Base-by-base conservation (phyloP, 345 rosid species). In the Schrenkiella parvula region DNA sequence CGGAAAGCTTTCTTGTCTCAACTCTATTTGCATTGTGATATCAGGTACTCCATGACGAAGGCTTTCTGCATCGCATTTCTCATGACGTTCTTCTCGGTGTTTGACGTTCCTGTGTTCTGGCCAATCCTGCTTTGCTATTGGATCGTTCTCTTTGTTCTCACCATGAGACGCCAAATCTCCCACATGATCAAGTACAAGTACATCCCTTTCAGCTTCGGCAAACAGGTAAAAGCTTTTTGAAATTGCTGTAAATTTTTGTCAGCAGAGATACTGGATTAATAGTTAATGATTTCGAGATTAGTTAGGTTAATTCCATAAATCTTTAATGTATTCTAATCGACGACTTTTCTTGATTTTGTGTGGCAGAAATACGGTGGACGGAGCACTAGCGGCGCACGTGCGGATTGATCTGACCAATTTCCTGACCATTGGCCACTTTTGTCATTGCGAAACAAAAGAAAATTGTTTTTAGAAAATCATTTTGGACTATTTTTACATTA, bases 71-170 rank as follows among this genome's bases (percentile, higher is more conserved):
- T 89, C 12, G 89, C 92, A 5, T 84, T 89, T 64, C 19, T 83
- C 17, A 78, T 89, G 89, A 89, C 92, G 8, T 86, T 87, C 85
- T 83, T 87, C 82, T 82, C 90, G 18, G 62, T 87, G 21, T 83
- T 89, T 74, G 96, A 87, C 64, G 87, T 89, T 3, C 96, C 92
- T 15, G 92, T 89, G 17, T 86, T 89, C 64, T 87, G 96, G 96
- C 92, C 92, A n/a, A 81, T 87, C 64, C 55, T 89, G 54, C 79
- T 87, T 13, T 84, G 80, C 66, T 89, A 84, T 61, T 89, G 90
- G 96, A 52, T 86, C 26, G 86, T 83, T 68, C 86, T 87, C 17
- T 87, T 89, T 71, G 70, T 82, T 67, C 85, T 86, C 35, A 87
- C 91, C n/a, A 87, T 84, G 93, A 88, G 80, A 74, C 86, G 93